Percentiles rank a stretch among this genome's conserved stretches.
Evolutionary conservation across 2,329 filamentous ascomycete genomes (phyloP).

Genomic region (Achaetomium macrosporum): DNA sequence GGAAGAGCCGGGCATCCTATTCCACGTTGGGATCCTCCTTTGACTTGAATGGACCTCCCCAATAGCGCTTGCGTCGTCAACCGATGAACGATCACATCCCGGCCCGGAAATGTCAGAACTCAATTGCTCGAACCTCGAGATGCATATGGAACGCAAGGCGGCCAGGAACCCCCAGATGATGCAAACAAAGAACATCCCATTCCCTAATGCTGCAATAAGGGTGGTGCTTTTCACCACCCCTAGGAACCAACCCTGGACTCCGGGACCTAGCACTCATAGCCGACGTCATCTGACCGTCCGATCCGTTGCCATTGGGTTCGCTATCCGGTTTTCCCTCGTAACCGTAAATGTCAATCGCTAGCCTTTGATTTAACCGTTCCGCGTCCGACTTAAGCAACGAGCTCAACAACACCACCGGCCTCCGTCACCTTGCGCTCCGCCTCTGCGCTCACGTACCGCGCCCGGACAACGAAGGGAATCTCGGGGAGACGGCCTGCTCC

Average conservation of each 20-base stretch:
- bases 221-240: conserved; percentile 20
- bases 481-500: conserved; percentile 68
- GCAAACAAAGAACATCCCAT: conserved; percentile 25
- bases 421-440: conserved; percentile 99
- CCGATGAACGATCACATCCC: neutral
- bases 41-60: too few species aligned
- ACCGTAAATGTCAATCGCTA: conserved; percentile 26
- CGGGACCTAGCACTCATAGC: conserved; percentile 24
- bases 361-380: conserved; percentile 23
- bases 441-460: conserved; percentile 90
- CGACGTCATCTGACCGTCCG: conserved; percentile 20
- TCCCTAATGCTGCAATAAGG: conserved; percentile 27
- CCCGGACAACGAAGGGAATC: conserved; percentile 89
- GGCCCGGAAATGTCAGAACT: conserved; percentile 6
- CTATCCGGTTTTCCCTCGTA: conserved; percentile 24
- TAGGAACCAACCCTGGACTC: conserved; percentile 26
- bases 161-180: conserved; percentile 17
- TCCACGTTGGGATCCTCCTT: too few species aligned
- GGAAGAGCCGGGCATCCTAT: neutral
- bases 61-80: neutral
- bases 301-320: conserved; percentile 24
- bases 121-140: conserved; percentile 14
- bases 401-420: conserved; percentile 91
- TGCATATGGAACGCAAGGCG: conserved; percentile 14
- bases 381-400: conserved; percentile 67